Evolutionary conservation across 495 filamentous ascomycete species (phyloP).

Genomic region (Hypoxylon fuscum): DNA sequence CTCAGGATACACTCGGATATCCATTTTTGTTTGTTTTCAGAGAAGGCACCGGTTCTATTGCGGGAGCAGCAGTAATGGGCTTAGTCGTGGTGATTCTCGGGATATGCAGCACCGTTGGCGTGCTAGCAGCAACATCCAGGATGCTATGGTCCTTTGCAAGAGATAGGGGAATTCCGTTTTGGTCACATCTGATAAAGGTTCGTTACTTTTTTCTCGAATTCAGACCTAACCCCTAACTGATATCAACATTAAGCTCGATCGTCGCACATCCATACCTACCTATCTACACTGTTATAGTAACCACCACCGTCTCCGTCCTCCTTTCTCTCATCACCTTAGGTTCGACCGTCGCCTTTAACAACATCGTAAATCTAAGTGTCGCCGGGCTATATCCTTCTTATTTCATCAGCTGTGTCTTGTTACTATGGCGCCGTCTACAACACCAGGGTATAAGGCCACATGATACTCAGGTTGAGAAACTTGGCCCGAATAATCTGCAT

Average conservation of each 20-base stretch:
- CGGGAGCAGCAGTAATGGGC: constrained; percentile 47
- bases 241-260: too few species aligned
- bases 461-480: not conserved
- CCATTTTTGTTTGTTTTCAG: constrained; percentile 60
- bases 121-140: constrained; percentile 58
- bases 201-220: too few species aligned
- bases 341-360: not conserved
- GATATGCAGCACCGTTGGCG: constrained; percentile 46
- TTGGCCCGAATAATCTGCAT: not conserved
- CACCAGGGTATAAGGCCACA: not conserved
- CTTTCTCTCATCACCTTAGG: not conserved
- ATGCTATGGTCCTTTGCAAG: constrained; percentile 64
- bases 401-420: not conserved
- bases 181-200: too few species aligned
- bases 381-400: not conserved
- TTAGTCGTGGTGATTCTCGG: constrained; percentile 48
- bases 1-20: constrained; percentile 46
- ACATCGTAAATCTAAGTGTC: not conserved
- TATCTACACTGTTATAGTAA: not conserved
- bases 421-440: not conserved
- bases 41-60: constrained; percentile 39
- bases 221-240: too few species aligned
- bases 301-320: not conserved
- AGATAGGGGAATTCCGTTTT: not conserved
- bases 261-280: too few species aligned